Evolutionary conservation across 768 basidiomycete species (phyloP), one percentile per base, ranked within the genome.

Genomic region (Sistotremastrum suecicum): DNA sequence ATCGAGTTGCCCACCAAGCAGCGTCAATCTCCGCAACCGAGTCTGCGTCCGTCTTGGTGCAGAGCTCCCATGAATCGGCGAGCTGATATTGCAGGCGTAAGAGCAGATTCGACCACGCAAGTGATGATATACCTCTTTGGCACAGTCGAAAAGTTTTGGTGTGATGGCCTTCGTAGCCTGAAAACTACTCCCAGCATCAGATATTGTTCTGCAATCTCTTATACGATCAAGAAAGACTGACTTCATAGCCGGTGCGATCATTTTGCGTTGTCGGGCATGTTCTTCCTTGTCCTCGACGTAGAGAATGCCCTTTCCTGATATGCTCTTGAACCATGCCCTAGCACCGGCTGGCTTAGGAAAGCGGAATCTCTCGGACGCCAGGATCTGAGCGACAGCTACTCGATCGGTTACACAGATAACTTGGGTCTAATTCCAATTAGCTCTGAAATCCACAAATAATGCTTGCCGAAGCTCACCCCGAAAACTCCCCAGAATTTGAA

Each of bases 321-420:
- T 68, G 33, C 70, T 70, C 47, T 66, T 66, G 54, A 80, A 80
- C 78, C 78, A 80, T 10, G 69, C 70, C 48, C 78, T 68, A 12
- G 78, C 77, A 28, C 78, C 78, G 41, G 64, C 58, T 6, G 78
- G 74, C 57, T 80, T 80, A 3, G 78, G 78, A 51, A 80, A 79
- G 34, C 60, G 61, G 54, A 78, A 79, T 0, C 69, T 66, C 8
- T 66, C 68, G 52, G 76, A 72, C 31, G 69, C 68, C 1, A 79
- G 60, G 45, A 79, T 75, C 46, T 70, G 75, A 3, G 60, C 59
- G 40, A 79, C 70, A 10, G 78, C 71, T 1, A 65, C 63, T 34
- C 66, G 57, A 54, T 79, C 76, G 0, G 72, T 71, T 34, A 80
- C 66, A 10, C 76, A 78, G 34, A 80, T 55, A 11, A 78, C 59